Evolutionary conservation across 2,329 filamentous ascomycete genomes (phyloP).

Genomic region (Hymenoscyphus fraxineus): DNA sequence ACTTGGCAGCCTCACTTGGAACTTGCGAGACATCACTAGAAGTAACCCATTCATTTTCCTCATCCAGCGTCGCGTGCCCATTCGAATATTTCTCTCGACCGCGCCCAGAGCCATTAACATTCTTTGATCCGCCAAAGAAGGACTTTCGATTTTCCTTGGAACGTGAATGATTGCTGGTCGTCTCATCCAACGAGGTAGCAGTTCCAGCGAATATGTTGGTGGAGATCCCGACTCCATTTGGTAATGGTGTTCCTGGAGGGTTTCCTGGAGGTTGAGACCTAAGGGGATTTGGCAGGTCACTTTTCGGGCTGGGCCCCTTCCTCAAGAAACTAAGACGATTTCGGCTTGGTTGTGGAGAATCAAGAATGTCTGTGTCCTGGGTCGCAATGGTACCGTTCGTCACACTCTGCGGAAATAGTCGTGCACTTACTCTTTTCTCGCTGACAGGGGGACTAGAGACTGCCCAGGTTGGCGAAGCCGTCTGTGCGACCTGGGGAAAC

Average conservation of each 20-base stretch:
- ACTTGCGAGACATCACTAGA: conserved; percentile 36
- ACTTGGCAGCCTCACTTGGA: background rate
- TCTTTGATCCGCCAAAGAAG: conserved; percentile 20
- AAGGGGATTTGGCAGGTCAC: conserved; percentile 10
- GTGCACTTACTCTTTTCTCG: conserved; percentile 6
- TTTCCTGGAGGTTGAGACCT: conserved; percentile 9
- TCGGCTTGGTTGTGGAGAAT: conserved; percentile 18
- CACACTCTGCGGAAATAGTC: conserved; percentile 14
- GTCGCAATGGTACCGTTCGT: conserved; percentile 29
- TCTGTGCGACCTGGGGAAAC: conserved; percentile 45
- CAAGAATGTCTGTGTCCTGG: conserved; percentile 26
- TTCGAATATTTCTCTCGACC: conserved; percentile 6
- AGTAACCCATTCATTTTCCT: conserved; percentile 28
- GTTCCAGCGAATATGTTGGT: conserved; percentile 3
- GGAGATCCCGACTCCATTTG: conserved; percentile 11
- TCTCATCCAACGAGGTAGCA: background rate
- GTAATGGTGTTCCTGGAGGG: conserved; percentile 6
- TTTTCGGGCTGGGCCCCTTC: conserved; percentile 1
- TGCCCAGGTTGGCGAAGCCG: conserved; percentile 37
- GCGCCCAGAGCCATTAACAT: conserved; percentile 3
- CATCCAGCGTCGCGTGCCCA: background rate
- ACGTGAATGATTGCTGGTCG: conserved; percentile 7
- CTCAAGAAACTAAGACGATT: conserved; percentile 25
- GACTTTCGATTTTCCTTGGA: conserved; percentile 23
- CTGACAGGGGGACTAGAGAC: conserved; percentile 21